Conservation (phyloP, 106 monocot genomes). For the Vanilla planifolia region DNA sequence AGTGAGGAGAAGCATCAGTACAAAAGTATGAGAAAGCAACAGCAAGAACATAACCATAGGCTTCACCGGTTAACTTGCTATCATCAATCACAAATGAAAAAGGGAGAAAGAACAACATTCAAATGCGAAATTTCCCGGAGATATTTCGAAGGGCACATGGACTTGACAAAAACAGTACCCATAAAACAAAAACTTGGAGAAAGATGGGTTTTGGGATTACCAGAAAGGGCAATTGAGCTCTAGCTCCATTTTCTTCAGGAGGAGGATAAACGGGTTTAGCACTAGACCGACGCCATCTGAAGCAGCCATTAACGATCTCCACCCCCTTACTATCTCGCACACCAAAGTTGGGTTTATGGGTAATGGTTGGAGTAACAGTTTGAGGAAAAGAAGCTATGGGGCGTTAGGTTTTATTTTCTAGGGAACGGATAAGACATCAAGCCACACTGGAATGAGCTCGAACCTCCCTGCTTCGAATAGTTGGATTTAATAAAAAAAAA, state of each 20-base stretch:
- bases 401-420: no score
- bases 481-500: no score
- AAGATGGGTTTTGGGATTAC: constrained; percentile 5
- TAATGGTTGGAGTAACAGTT: no score
- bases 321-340: not conserved
- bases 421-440: no score
- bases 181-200: not conserved
- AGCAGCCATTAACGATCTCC: not conserved
- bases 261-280: constrained; percentile 6
- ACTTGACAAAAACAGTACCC: not conserved
- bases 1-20: no score
- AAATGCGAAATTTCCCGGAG: no score
- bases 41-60: not conserved
- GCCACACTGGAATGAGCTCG: no score
- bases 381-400: no score
- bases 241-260: constrained; percentile 5
- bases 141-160: not conserved
- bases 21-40: not conserved
- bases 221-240: constrained; percentile 8
- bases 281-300: not conserved
- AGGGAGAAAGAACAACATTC: not conserved
- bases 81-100: not conserved
- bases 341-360: no score
- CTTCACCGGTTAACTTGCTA: not conserved
- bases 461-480: no score